Evolutionary conservation across 2,329 filamentous ascomycete genomes (phyloP), one percentile per base, ranked within the genome.

Genomic region (Pseudocercospora musae): DNA sequence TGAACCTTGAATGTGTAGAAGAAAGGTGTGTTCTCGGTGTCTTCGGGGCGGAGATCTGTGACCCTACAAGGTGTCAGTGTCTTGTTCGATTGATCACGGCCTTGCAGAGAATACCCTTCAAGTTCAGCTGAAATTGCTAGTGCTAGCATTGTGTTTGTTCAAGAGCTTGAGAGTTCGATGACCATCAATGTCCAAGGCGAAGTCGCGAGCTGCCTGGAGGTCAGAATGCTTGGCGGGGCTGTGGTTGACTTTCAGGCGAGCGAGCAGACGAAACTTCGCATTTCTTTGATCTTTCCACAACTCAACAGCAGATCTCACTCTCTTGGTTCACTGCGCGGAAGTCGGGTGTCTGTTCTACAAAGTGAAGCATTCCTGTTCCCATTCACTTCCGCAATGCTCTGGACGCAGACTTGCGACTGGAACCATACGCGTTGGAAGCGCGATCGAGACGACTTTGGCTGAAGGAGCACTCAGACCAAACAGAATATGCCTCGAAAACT

Each of bases 1-100:
- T 97, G 91, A 37, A 99, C 94, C 75, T 90, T 95, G 85, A 99
- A 98, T 56, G 91, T 97, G 80, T 96, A 99, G 84, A 89, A 96
- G 81, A 97, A 99, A 3, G 92, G 91, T 62, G 84, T 85, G 18
- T 91, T 90, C 70, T 88, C 81, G 6, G 88, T 92, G 76, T 99
- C 95, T 69, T 88, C 82, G 7, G 95, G 95, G 60, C 88, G 88
- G 69, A 99, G 87, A 72, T 95, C 90, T 63, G 92, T 97, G 63
- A 99, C 92, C 50, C 95, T 98, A 71, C 13, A 6, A 2, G n/a
- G 15, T 62, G 23, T 61, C 40, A 62, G 60, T 49, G 21, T 23
- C 49, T 18, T 11, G 18, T 31, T 48, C 4, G 4, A 4, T 8
- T 1, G 8, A 40, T 18, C 1, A 6, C 15, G 37, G 15, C 4